A percentile compares a stretch with the other conserved stretches of the same genome.
phyloP scores from a whole-genome alignment of 768 basidiomycete genomes.

The Leucosporidium creatinivorum region DNA sequence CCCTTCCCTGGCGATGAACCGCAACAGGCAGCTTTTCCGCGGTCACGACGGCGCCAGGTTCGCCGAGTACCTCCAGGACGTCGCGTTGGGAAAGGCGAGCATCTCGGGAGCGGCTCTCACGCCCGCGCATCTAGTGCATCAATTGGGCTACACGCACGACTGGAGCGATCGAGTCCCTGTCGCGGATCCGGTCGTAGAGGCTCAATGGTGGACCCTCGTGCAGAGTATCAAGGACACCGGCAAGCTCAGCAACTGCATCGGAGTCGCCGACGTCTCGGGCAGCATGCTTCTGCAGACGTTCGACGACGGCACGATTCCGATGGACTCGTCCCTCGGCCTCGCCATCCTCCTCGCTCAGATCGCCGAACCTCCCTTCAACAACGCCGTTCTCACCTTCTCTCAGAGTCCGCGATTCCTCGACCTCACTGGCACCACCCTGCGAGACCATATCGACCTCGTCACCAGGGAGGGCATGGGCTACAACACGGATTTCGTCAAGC shows the following conservation, averaged over 20 bases:
- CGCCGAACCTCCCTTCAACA: constrained; percentile 58
- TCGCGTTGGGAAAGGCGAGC: constrained; percentile 51
- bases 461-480: constrained; percentile 47
- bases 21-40: constrained; percentile 53
- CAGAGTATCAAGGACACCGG: constrained; percentile 52
- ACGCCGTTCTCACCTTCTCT: constrained; percentile 65
- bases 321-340: constrained; percentile 59
- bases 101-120: constrained; percentile 61
- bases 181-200: constrained; percentile 51
- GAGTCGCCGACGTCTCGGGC: constrained; percentile 66
- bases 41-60: constrained; percentile 57
- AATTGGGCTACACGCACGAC: too few species aligned
- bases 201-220: constrained; percentile 61
- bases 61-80: constrained; percentile 50
- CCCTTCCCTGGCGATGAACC: constrained; percentile 57
- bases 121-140: too few species aligned
- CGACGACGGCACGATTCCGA: constrained; percentile 44
- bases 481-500: constrained; percentile 58
- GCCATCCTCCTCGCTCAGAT: constrained; percentile 60
- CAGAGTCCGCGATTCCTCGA: constrained; percentile 48
- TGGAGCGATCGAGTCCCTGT: too few species aligned
- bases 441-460: constrained; percentile 18
- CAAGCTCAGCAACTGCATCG: constrained; percentile 56
- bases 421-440: constrained; percentile 43
- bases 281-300: constrained; percentile 57